These are phyloP conservation scores for Penicillium italicum DNA, from an alignment of 2,329 filamentous ascomycete genomes.

Conservation along the genomic window DNA sequence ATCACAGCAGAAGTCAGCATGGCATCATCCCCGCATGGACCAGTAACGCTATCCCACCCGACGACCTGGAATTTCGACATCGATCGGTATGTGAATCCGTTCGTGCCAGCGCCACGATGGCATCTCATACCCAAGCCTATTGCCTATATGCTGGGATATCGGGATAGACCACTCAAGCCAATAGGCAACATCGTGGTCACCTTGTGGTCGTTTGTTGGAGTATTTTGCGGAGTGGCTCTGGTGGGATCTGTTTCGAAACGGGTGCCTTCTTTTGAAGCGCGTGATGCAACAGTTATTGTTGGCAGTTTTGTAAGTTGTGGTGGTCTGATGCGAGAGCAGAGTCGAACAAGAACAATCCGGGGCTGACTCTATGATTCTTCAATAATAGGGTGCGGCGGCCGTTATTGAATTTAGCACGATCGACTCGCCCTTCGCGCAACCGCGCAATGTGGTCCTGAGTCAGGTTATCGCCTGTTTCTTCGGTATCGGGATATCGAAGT, in stretches of 20 bases:
- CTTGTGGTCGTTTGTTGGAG: conserved; percentile 63
- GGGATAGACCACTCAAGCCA: conserved; percentile 37
- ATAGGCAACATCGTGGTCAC: conserved; percentile 59
- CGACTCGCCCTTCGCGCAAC: conserved; percentile 68
- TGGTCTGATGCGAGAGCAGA: background rate
- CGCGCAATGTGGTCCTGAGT: conserved; percentile 65
- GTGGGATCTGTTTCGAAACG: conserved; percentile 57
- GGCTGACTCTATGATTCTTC: background rate
- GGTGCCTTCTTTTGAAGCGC: conserved; percentile 52
- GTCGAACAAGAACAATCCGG: background rate
- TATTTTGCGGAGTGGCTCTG: conserved; percentile 59
- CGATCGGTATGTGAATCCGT: conserved; percentile 69
- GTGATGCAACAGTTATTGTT: conserved; percentile 59
- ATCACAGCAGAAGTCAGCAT: background rate
- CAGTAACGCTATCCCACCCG: conserved; percentile 20
- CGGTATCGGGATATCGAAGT: conserved; percentile 61
- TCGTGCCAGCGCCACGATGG: conserved; percentile 64
- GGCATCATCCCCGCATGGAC: conserved; percentile 1
- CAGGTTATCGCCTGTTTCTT: conserved; percentile 61
- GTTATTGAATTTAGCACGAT: conserved; percentile 72
- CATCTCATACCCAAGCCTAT: conserved; percentile 61
- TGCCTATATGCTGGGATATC: conserved; percentile 66
- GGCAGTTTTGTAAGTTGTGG: conserved; percentile 62
- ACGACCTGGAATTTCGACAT: conserved; percentile 62
- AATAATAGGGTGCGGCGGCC: conserved; percentile 63